Base-by-base conservation (phyloP, 345 rosid genomes). In the Microthlaspi erraticum region DNA sequence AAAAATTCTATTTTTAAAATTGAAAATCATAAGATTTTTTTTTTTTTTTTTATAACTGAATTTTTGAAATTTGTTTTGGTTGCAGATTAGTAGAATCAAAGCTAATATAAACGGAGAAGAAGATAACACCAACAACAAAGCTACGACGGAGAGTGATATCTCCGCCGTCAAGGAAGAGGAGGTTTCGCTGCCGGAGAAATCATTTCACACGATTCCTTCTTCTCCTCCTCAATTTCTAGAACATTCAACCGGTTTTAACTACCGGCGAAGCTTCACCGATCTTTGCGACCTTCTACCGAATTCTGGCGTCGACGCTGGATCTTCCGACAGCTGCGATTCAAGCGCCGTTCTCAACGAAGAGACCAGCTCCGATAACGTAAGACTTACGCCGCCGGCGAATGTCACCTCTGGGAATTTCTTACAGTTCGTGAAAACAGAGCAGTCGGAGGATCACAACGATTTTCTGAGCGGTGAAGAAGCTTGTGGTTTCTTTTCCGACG, bases 401-500 rank as follows among this genome's bases (percentile, higher is more conserved):
- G 58, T 71, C 57, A 52, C 65, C 46, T 39, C 75, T 53, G 73
- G 53, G 52, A 70, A 17, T 63, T 2, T 78, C 54, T 44, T 68
- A 36, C 88, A 80, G 76, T 86, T 71, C 41, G 97, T 88, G 83
- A 94, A 94, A 81, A 74, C 77, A 83, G 99, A 89, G 62, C 66
- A 65, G 42, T 31, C 26, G 11, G 78, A 75, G 20, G 97, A 91
- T 62, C 96, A 85, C 48, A 64, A 76, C 5, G 85, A 90, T 46
- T 88, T 95, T 86, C 80, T 90, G 17, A 79, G 84, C 23, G 84
- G 87, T 13, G 98, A 89, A 10, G 98, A 90, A 74, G 80, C 93
- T 8, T 90, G 90, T 71, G 88, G 87, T 50, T 86, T 87, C 85
- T 95, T 90, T 83, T 90, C 93, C 2, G 96, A 92, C 31, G 98